Evolutionary conservation across 495 filamentous ascomycete genomes (phyloP).

Genomic region (Xylaria grammica): DNA sequence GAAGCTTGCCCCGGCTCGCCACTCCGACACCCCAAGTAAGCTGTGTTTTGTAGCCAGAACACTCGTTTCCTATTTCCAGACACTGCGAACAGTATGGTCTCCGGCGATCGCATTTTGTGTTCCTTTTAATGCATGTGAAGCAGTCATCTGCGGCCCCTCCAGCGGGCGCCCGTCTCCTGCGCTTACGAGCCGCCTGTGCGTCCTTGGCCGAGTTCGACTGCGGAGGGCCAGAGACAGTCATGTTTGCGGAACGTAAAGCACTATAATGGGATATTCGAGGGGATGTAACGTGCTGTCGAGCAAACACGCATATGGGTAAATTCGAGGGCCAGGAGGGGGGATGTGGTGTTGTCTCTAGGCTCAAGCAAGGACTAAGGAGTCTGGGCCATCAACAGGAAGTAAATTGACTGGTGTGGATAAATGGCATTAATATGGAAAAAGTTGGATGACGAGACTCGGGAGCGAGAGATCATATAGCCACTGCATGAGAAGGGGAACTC

Average conservation of each 20-base stretch:
- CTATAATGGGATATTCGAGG: constrained; percentile 8
- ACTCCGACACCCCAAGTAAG: constrained; percentile 98
- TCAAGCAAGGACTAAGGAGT: constrained; percentile 43
- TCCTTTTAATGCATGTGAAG: constrained; percentile 86
- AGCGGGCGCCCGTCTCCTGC: constrained; percentile 84
- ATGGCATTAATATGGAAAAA: constrained; percentile 52
- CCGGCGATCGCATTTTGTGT: constrained; percentile 85
- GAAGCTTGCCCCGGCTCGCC: constrained; percentile 92
- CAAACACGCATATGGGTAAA: constrained; percentile 36
- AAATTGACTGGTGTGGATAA: constrained; percentile 52
- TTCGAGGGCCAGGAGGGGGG: constrained; percentile 24
- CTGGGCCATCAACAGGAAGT: constrained; percentile 40
- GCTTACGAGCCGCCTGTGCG: constrained; percentile 67
- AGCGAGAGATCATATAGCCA: constrained; percentile 39
- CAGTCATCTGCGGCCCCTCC: constrained; percentile 94
- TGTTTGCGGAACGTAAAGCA: constrained; percentile 30
- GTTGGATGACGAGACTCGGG: constrained; percentile 34
- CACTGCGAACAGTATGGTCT: constrained; percentile 96
- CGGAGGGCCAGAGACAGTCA: constrained; percentile 53
- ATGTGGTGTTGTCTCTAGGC: constrained; percentile 29
- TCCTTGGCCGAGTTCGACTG: constrained; percentile 44
- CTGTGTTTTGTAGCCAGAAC: constrained; percentile 95
- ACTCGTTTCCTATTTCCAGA: constrained; percentile 88
- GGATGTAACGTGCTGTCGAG: constrained; percentile 30
- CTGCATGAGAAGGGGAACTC: constrained; percentile 39